Conservation (phyloP, 345 rosid species). For the Salix koriyanagi region DNA sequence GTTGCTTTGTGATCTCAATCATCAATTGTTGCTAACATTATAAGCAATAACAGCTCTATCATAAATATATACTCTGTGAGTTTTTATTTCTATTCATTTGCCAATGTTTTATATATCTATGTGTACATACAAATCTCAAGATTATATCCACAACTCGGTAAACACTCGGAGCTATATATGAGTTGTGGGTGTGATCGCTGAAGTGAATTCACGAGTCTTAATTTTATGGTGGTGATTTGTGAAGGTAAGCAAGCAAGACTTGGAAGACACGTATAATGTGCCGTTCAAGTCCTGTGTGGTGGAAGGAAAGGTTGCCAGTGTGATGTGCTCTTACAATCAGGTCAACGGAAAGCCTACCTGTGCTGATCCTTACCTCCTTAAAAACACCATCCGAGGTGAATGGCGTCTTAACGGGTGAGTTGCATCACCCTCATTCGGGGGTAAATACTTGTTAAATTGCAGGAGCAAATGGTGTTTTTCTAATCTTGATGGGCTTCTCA, state of each 20-base stretch:
- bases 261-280: slow-evolving; percentile 80
- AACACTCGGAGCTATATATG: no score
- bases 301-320: slow-evolving; percentile 88
- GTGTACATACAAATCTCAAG: no score
- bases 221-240: not conserved
- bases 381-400: slow-evolving; percentile 75
- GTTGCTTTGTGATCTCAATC: not conserved
- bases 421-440: not conserved
- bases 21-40: not conserved
- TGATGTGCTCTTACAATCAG: slow-evolving; percentile 97
- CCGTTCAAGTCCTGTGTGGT: slow-evolving; percentile 83
- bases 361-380: slow-evolving; percentile 77
- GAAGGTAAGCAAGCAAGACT: slow-evolving; percentile 87
- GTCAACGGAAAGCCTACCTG: slow-evolving; percentile 94
- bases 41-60: not conserved
- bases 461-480: not conserved
- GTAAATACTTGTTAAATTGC: not conserved
- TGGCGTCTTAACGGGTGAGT: slow-evolving; percentile 83
- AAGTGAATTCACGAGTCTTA: not conserved
- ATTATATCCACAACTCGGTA: no score
- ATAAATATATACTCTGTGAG: not conserved
- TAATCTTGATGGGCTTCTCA: not conserved
- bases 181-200: not conserved
- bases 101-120: no score
- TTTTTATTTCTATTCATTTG: no score